Base-by-base conservation (phyloP, 495 filamentous ascomycete species). In the Mytilinidion resinicola region DNA sequence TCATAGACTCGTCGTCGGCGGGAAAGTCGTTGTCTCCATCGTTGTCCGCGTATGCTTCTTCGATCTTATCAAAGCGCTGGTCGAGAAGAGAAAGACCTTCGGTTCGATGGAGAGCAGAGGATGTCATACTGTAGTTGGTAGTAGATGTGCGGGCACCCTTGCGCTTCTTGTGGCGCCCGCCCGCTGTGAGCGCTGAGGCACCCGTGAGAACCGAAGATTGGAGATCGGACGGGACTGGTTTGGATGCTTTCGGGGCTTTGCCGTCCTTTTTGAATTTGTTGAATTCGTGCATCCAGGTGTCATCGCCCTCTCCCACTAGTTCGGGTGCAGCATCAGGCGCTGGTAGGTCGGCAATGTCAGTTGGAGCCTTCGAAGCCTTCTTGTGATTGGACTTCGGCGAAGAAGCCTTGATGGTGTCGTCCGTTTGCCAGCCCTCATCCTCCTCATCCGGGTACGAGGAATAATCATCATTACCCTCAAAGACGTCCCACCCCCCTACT, bases 111-210 rank as follows among this genome's bases (percentile, higher is more conserved):
- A 97, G 77, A 0, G 91, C 86, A 0, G 93, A 96, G 6, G 89
- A 95, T 0, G 87, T 91, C 95, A 97, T 99, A n/a, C 90, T 96
- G 75, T 96, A 97, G 14, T 81, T 80, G 6, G 92, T 92, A 0
- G 87, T 88, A 65, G 87, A 89, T 19, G 93, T 96, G 70, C 93
- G 70, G 17, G 93, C 91, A 46, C 90, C 90, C 72, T 91, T 93
- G 59, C 90, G 81, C 82, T 92, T 95, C 82, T 96, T 97, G 36
- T 78, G 76, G 1, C 88, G 83, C 14, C 84, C 81, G 30, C 80
- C 80, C 61, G 80, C 64, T 41, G 80, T 86, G 35, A 69, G 60
- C 5, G 69, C 68, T 5, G 88, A 90, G 0, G 86, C 87, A 19
- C 85, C 89, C 12, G 90, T 92, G 76, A 89, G 83, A 60, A 86